These are phyloP conservation scores for Entomortierella parvispora DNA, from an alignment of 192 early-diverging fungal genomes.

Conservation along the genomic window DNA sequence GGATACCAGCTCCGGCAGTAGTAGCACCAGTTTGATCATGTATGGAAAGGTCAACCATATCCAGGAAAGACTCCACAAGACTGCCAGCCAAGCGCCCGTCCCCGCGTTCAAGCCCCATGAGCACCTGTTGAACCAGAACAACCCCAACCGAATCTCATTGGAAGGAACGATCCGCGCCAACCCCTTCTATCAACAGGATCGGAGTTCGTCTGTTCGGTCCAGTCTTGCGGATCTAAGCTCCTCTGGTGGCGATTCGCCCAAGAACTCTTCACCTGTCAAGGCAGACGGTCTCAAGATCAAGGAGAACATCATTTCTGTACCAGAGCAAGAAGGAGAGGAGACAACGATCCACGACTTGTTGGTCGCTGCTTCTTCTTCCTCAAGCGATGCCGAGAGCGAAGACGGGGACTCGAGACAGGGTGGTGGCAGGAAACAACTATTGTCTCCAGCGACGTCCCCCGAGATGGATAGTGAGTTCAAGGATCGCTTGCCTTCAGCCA, in stretches of 20 bases:
- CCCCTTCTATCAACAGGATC: constrained; percentile 50
- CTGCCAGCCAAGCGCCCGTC: constrained; percentile 7
- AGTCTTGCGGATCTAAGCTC: constrained; percentile 44
- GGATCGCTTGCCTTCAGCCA: constrained; percentile 42
- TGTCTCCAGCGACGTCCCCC: constrained; percentile 40
- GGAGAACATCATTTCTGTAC: background rate
- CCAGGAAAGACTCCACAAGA: constrained; percentile 35
- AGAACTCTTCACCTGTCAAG: background rate
- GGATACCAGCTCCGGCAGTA: constrained; percentile 27
- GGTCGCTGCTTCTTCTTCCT: constrained; percentile 2
- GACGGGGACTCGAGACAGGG: background rate
- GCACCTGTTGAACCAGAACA: constrained; percentile 28
- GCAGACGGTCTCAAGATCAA: background rate
- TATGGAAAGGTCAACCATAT: constrained; percentile 35
- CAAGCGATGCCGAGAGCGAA: constrained; percentile 25
- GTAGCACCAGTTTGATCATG: constrained; percentile 40
- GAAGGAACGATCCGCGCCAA: constrained; percentile 52
- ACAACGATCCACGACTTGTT: background rate
- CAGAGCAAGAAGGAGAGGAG: background rate
- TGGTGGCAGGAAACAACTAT: background rate
- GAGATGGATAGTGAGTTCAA: constrained; percentile 29
- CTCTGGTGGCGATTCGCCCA: constrained; percentile 12
- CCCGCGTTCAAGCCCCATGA: constrained; percentile 48
- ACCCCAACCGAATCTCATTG: constrained; percentile 43
- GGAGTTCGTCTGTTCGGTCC: constrained; percentile 39